phyloP scores from a whole-genome alignment of 345 rosid species.

The Eucalyptus regnans region DNA sequence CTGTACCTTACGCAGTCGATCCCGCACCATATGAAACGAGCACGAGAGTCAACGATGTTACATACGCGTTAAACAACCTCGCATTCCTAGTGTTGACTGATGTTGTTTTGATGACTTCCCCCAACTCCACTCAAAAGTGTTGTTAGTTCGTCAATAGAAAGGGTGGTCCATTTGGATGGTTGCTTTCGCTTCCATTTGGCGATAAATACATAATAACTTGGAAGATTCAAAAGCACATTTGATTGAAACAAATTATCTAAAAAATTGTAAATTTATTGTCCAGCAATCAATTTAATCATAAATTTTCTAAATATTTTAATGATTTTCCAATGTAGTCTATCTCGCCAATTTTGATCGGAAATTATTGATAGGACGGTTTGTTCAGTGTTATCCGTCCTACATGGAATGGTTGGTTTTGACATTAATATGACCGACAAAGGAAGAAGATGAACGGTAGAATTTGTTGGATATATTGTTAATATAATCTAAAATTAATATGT shows the following conservation, averaged over 20 bases:
- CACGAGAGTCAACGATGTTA: no score
- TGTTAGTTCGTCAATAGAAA: neutral
- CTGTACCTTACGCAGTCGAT: no score
- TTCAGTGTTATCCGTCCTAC: accelerated
- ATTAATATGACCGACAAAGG: no score
- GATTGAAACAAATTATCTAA: neutral
- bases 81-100: neutral
- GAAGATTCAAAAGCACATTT: neutral
- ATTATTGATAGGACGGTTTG: no score
- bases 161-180: neutral
- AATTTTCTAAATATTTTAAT: neutral
- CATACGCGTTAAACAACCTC: neutral
- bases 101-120: neutral
- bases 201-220: neutral
- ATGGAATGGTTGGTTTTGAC: accelerated
- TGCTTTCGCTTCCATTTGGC: neutral
- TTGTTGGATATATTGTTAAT: no score
- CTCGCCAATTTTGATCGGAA: no score
- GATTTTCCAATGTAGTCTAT: neutral
- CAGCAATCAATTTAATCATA: no score
- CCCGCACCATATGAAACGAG: no score
- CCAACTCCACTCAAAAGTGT: neutral
- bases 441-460: no score
- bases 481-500: no score
- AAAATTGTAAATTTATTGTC: no score